These are phyloP conservation scores for Zymoseptoria passerinii DNA, from an alignment of 2,329 filamentous ascomycete species.

Conservation along the genomic window DNA sequence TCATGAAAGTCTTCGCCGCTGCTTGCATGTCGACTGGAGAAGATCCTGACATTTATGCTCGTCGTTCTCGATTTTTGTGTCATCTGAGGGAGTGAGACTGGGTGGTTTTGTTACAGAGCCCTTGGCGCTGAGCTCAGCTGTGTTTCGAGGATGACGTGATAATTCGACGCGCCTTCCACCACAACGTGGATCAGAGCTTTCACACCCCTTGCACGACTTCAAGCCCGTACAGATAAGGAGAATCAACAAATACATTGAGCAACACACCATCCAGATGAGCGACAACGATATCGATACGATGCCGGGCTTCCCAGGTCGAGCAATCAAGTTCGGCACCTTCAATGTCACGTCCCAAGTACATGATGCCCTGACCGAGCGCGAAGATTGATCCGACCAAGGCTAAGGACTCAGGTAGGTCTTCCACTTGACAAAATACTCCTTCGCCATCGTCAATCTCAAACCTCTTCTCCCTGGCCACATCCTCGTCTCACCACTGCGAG, in stretches of 20 bases:
- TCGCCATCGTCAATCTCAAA: constrained; percentile 90
- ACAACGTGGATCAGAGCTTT: not conserved
- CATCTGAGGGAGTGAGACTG: not conserved
- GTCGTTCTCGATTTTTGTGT: not conserved
- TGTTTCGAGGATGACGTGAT: not conserved
- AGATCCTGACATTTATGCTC: not conserved
- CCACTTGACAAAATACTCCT: constrained; percentile 67
- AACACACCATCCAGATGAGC: constrained; percentile 4
- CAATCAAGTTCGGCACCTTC: constrained; percentile 38
- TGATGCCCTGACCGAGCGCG: constrained; percentile 3
- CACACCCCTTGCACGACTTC: not conserved
- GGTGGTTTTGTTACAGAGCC: not conserved
- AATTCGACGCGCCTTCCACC: not conserved
- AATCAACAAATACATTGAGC: not conserved
- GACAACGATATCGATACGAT: constrained; percentile 1
- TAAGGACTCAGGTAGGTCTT: constrained; percentile 59
- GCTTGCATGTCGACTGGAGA: constrained; percentile 50
- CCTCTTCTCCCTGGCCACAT: constrained; percentile 89
- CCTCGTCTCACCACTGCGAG: constrained; percentile 68
- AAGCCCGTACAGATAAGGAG: not conserved
- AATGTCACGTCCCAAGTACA: constrained; percentile 38
- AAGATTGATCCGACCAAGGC: constrained; percentile 3
- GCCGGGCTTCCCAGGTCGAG: constrained; percentile 32
- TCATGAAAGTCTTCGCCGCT: constrained; percentile 71
- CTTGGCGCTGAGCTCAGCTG: not conserved